Conservation (phyloP, 2,329 filamentous ascomycete species). For the Cercospora nicotianae region DNA sequence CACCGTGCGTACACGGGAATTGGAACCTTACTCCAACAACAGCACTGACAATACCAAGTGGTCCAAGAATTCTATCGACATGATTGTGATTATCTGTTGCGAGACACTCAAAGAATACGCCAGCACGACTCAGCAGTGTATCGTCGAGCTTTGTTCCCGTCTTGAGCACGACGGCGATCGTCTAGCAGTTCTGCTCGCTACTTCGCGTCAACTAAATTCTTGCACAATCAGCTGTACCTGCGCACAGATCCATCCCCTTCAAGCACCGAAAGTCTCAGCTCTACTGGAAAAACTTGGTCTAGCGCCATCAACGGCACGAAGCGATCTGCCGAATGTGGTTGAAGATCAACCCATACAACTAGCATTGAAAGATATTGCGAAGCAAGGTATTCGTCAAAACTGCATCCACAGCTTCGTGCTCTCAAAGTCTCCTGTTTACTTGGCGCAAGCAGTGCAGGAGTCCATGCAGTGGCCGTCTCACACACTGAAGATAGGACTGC, state of each 20-base stretch:
- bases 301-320: constrained; percentile 15
- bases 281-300: constrained; percentile 24
- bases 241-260: constrained; percentile 20
- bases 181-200: constrained; percentile 17
- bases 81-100: constrained; percentile 20
- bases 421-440: constrained; percentile 14
- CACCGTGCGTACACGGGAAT: constrained; percentile 27
- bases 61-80: constrained; percentile 16
- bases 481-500: constrained; percentile 22
- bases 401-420: constrained; percentile 21
- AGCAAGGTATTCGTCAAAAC: constrained; percentile 12
- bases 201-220: constrained; percentile 4
- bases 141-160: constrained; percentile 23
- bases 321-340: constrained; percentile 3
- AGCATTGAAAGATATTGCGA: constrained; percentile 5
- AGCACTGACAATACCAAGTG: background rate
- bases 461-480: constrained; percentile 23
- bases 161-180: constrained; percentile 20
- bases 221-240: constrained; percentile 18
- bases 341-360: constrained; percentile 19
- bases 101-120: constrained; percentile 11
- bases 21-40: constrained; percentile 5
- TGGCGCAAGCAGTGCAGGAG: constrained; percentile 18
- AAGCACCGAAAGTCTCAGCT: constrained; percentile 17
- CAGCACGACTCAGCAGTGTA: constrained; percentile 16